Percentiles rank a stretch among this genome's conserved stretches.
Evolutionary conservation across 2,329 filamentous ascomycete genomes (phyloP).

Genomic region (Pseudogymnoascus sp.): DNA sequence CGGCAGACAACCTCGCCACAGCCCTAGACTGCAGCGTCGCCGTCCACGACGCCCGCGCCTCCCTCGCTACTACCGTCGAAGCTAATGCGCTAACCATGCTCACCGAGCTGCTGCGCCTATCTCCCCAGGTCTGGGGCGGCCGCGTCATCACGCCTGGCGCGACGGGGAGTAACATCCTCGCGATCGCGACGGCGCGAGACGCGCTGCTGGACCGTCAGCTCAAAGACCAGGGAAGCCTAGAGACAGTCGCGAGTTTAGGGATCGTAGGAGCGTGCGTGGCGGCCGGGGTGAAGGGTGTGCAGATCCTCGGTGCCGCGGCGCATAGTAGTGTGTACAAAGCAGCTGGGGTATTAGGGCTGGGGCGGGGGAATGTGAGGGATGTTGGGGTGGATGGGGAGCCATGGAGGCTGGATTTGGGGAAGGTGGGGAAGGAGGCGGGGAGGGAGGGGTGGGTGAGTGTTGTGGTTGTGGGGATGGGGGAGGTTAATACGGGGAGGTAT

Average conservation of each 20-base stretch:
- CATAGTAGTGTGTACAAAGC: constrained; percentile 83
- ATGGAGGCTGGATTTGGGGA: constrained; percentile 61
- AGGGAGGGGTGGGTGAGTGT: constrained; percentile 55
- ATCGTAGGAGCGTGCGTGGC: constrained; percentile 55
- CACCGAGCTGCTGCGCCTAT: constrained; percentile 55
- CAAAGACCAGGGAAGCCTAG: constrained; percentile 18
- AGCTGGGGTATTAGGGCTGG: constrained; percentile 72
- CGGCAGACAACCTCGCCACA: constrained; percentile 78
- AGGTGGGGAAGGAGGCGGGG: constrained; percentile 52
- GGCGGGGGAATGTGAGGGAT: constrained; percentile 57
- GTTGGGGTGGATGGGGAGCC: constrained; percentile 46
- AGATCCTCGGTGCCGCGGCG: constrained; percentile 70
- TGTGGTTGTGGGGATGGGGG: constrained; percentile 71
- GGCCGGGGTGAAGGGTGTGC: constrained; percentile 58
- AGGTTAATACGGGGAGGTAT: constrained; percentile 85
- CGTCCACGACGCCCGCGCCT: constrained; percentile 71
- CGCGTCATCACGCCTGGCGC: constrained; percentile 71
- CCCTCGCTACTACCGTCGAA: constrained; percentile 68
- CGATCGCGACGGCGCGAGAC: constrained; percentile 64
- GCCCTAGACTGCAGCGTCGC: constrained; percentile 75
- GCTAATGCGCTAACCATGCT: constrained; percentile 62
- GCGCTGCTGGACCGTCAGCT: constrained; percentile 40
- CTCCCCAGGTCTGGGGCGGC: constrained; percentile 52
- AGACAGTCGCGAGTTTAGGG: constrained; percentile 59
- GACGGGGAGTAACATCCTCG: constrained; percentile 56